These are phyloP conservation scores for Solanum chacoense DNA, from an alignment of 305 asterid species.

Conservation along the genomic window DNA sequence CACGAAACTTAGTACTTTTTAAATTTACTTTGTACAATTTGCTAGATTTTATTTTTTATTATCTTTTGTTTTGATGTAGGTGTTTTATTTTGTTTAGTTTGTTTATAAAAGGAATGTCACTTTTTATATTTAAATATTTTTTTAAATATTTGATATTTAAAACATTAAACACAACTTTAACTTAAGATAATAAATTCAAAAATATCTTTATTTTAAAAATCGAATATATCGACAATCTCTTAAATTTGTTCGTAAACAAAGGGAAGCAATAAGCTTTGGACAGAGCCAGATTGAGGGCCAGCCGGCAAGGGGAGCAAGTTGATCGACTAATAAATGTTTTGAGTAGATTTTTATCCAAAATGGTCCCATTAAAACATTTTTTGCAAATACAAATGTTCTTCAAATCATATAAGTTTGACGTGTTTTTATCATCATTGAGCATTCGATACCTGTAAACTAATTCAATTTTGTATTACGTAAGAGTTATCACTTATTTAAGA, in stretches of 20 bases:
- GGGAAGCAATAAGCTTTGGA: not conserved
- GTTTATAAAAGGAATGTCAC: not conserved
- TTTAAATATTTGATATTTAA: not conserved
- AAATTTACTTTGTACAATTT: not conserved
- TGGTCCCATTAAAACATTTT: not conserved
- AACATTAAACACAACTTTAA: not conserved
- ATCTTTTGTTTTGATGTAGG: not conserved
- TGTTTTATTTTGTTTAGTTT: not conserved
- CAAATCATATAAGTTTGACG: not conserved
- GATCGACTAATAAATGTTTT: not conserved
- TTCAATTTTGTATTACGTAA: not conserved
- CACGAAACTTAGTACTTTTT: not conserved
- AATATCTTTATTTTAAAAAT: not conserved
- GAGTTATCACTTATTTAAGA: too few relatives aligned
- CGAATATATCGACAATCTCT: rapidly evolving
- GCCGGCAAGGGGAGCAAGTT: not conserved
- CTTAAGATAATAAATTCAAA: not conserved
- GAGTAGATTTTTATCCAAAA: not conserved
- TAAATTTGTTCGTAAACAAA: not conserved
- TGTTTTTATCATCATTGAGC: not conserved
- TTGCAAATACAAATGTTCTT: not conserved
- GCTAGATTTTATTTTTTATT: not conserved
- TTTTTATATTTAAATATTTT: not conserved
- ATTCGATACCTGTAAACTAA: not conserved
- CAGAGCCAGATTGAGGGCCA: not conserved